Conservation (phyloP, 352 stramenopile genomes). For the Paralagenidium karlingii region DNA sequence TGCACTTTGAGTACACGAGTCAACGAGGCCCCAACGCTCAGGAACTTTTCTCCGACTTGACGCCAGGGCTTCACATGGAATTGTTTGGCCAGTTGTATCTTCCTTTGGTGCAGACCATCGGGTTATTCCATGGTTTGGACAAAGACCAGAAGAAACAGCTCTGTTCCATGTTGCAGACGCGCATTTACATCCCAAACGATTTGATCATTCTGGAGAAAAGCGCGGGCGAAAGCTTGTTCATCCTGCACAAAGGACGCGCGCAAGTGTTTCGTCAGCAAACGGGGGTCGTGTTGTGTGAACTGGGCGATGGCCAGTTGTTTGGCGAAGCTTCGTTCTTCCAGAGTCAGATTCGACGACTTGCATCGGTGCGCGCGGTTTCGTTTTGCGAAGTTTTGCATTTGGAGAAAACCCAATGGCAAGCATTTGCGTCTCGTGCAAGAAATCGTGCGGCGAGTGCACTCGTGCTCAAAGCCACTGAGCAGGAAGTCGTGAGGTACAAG, state of each 20-base stretch:
- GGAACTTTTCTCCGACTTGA: slow-evolving; percentile 9
- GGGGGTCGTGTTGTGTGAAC: slow-evolving; percentile 4
- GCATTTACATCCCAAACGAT: slow-evolving; percentile 14
- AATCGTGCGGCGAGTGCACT: background rate
- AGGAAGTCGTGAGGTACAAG: background rate
- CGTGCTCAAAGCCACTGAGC: background rate
- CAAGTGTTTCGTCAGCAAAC: slow-evolving; percentile 5
- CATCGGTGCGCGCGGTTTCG: slow-evolving; percentile 8
- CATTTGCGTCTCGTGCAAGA: slow-evolving; percentile 1
- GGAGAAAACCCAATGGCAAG: slow-evolving; percentile 1
- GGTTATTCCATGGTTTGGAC: slow-evolving; percentile 9
- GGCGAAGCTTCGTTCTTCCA: slow-evolving; percentile 14
- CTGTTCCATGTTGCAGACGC: slow-evolving; percentile 6
- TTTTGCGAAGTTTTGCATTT: slow-evolving; percentile 11
- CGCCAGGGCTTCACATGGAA: background rate
- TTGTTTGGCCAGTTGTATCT: slow-evolving; percentile 16
- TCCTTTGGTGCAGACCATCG: slow-evolving; percentile 6
- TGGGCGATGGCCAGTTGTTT: slow-evolving; percentile 11
- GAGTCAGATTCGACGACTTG: slow-evolving; percentile 5
- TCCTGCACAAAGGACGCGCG: slow-evolving; percentile 9
- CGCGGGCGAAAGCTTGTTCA: slow-evolving; percentile 7
- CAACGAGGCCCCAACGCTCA: slow-evolving; percentile 11
- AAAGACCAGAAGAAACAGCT: slow-evolving; percentile 11
- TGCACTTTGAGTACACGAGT: slow-evolving; percentile 15
- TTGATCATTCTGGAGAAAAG: slow-evolving; percentile 15